Base-by-base conservation (phyloP, 2,329 filamentous ascomycete species). In the Colletotrichum tanaceti region DNA sequence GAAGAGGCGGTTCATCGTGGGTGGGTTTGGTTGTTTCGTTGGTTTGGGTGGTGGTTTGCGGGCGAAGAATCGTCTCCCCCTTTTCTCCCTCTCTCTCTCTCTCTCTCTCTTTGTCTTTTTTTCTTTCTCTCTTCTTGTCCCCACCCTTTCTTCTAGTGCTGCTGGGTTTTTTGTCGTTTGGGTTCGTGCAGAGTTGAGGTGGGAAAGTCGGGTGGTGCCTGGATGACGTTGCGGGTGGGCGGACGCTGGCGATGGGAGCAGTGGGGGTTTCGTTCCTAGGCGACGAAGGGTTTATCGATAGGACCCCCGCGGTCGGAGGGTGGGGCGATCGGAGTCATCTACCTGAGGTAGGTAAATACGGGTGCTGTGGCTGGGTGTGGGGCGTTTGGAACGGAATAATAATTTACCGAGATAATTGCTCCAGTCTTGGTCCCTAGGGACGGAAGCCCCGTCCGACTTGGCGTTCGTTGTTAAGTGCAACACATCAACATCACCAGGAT, bases 1-100 rank as follows among this genome's bases (percentile, higher is more conserved):
- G 79, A 99, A 99, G 74, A 99, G 87, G 75, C 96, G 93, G 80
- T 99, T 98, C 96, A 99, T 98, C 71, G 63, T 85, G 80, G 70
- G 47, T 18, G n/a, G 32, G 35, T 10, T n/a, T n/a, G n/a, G n/a
- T n/a, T n/a, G n/a, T n/a, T n/a, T n/a, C n/a, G n/a, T n/a, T n/a
- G 50, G 18, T 1, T 4, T 16, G 14, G 16, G 38, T 44, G 20
- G n/a, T n/a, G n/a, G n/a, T n/a, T 44, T 28, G 54, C 18, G 20
- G 3, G 10, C 28, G 28, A 28, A 28, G 7, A 4, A 28, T 28
- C 28, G 5, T 28, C 28, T 28, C 28, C 28, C 28, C 28, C 7
- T 1, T 28, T n/a, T n/a, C n/a, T n/a, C n/a, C n/a, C n/a, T n/a
- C n/a, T 9, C 28, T 9, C 28, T 28, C 28, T 28, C 1, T 28